A percentile compares a stretch with the other conserved stretches of the same genome.
Evolutionary conservation across 768 basidiomycete species (phyloP).

Genomic region (Porpolomopsis calyptriformis): DNA sequence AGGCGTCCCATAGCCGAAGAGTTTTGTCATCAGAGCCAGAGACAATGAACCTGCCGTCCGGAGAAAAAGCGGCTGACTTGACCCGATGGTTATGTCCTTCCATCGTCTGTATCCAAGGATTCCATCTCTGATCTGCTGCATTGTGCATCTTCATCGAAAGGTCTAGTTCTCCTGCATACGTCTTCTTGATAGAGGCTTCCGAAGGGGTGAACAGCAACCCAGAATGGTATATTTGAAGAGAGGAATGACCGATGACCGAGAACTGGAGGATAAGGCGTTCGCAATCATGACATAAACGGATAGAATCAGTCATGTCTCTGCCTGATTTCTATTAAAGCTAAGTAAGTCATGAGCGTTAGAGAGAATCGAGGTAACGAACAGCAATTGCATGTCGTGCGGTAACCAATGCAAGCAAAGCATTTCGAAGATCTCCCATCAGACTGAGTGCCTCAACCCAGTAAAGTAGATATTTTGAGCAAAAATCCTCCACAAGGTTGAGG

Average conservation of each 20-base stretch:
- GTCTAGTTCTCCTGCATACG: background rate
- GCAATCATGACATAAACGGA: background rate
- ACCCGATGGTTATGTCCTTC: constrained; percentile 1
- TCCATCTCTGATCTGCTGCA: background rate
- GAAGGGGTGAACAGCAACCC: background rate
- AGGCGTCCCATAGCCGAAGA: background rate
- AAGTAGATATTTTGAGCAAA: background rate
- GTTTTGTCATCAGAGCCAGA: background rate
- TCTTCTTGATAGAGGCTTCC: background rate
- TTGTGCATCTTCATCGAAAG: background rate
- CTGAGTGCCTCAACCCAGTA: background rate
- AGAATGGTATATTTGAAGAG: background rate
- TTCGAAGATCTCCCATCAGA: background rate
- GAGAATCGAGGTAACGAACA: background rate
- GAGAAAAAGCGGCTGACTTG: background rate
- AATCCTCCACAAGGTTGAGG: background rate
- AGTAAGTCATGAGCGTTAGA: background rate
- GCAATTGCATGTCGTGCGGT: background rate
- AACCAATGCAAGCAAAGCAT: background rate
- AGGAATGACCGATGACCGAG: background rate
- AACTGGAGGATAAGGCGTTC: background rate
- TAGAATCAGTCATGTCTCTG: background rate
- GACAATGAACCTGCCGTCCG: background rate
- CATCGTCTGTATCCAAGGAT: background rate
- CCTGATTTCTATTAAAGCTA: background rate